A percentile compares a stretch with the other conserved stretches of the same genome.
These are phyloP conservation scores for Scutellaria galericulata DNA, from an alignment of 257 asterid species.

Conservation along the genomic window DNA sequence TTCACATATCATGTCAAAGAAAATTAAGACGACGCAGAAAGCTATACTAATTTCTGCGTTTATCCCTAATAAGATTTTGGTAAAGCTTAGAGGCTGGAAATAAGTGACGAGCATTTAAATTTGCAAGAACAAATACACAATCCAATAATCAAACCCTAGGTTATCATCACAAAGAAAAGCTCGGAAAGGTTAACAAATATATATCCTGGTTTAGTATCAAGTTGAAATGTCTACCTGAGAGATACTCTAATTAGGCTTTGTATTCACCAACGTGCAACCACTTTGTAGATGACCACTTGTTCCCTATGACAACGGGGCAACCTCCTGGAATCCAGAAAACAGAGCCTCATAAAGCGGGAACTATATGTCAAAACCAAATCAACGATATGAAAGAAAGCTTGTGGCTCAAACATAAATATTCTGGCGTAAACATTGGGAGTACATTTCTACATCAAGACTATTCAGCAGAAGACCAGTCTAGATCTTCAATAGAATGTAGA, in stretches of 20 bases:
- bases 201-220: background rate
- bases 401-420: background rate
- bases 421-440: background rate
- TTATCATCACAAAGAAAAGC: slow-evolving; percentile 12
- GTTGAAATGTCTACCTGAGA: slow-evolving; percentile 32
- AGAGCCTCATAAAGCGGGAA: background rate
- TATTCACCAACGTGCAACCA: slow-evolving; percentile 74
- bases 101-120: background rate
- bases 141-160: background rate
- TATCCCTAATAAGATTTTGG: background rate
- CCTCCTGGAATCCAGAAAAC: slow-evolving; percentile 52
- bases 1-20: background rate
- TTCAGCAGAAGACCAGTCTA: background rate
- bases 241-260: slow-evolving; percentile 39
- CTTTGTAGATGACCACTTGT: slow-evolving; percentile 70
- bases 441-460: slow-evolving; percentile 10
- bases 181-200: slow-evolving; percentile 9
- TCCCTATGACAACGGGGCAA: slow-evolving; percentile 62
- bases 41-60: too few relatives aligned
- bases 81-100: background rate
- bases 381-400: background rate
- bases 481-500: slow-evolving; percentile 2
- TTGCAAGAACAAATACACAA: background rate
- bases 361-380: slow-evolving; percentile 4
- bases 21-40: background rate